Base-by-base conservation (phyloP, 257 asterid genomes). In the Coffea canephora region DNA sequence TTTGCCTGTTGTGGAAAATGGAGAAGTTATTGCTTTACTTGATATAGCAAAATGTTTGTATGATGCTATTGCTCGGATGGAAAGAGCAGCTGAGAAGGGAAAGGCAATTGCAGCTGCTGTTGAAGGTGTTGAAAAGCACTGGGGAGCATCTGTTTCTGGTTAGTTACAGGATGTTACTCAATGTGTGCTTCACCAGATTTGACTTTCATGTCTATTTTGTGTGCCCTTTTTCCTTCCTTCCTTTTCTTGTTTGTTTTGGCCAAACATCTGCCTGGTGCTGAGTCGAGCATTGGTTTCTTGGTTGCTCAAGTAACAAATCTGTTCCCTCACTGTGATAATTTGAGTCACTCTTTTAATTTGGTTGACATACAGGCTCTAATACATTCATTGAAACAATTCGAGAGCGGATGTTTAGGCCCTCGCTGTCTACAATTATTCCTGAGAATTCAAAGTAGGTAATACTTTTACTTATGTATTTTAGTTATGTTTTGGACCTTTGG, bases 361-460 rank as follows among this genome's bases (percentile, higher is more conserved):
- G 45, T 80, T 76, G 48, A 54, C 67, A 78, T 82, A 78, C 83
- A 96, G 99, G 97, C 27, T 27, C 27, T 46, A 95, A 89, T 87
- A 88, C 97, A 50, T 93, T 93, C 70, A 85, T 91, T 36, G 99
- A 93, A 80, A 91, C 95, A 69, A 95, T 95, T 71, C 89, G 93
- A 71, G 98, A 95, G 87, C 84, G 94, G 79, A 92, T 96, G 91
- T 95, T 93, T 79, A 89, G 81, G 81, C 99, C 99, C 66, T 91
- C 98, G 49, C 87, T 95, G 88, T 91, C 99, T 21, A 93, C 97
- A 48, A 90, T 93, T 75, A 86, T 95, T 34, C 67, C 97, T 71
- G 99, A 95, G 89, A 92, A 95, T 89, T 88, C 99, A 95, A 95
- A 93, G 99, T 95, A 93, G 95, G 96, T 90, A 91, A 93, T 92